Evolutionary conservation across 139 green algal genomes (phyloP).

Genomic region (Volvox reticuliferus): DNA sequence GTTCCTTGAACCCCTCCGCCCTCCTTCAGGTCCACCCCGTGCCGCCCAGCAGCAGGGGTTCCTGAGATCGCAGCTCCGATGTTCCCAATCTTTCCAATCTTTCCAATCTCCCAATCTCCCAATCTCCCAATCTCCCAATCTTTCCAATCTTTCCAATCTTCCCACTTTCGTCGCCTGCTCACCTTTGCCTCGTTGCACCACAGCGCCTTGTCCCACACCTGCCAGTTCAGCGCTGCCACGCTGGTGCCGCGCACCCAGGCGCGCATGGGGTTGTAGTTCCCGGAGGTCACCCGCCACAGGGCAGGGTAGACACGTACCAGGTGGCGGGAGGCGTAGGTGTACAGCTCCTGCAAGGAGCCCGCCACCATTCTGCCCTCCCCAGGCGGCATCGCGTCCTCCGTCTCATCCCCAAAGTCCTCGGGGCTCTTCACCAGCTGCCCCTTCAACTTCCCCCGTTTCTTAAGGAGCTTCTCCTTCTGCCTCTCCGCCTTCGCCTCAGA

Average conservation of each 20-base stretch:
- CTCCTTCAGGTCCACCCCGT: too few species aligned
- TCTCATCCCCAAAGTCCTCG: background rate
- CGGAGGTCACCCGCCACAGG: slow-evolving; percentile 24
- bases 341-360: slow-evolving; percentile 41
- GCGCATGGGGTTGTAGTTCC: slow-evolving; percentile 49
- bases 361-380: background rate
- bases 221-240: slow-evolving; percentile 62
- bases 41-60: too few species aligned
- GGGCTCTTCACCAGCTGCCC: background rate
- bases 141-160: background rate
- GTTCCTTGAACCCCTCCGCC: too few species aligned
- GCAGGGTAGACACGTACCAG: slow-evolving; percentile 57
- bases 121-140: too few species aligned
- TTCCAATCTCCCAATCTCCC: too few species aligned
- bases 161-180: background rate
- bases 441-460: background rate
- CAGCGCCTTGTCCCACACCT: slow-evolving; percentile 58
- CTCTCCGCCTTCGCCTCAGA: background rate
- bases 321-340: slow-evolving; percentile 49
- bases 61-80: too few species aligned
- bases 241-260: slow-evolving; percentile 43
- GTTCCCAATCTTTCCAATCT: too few species aligned
- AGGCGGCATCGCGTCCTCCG: background rate
- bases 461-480: background rate
- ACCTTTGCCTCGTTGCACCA: slow-evolving; percentile 54